phyloP scores from a whole-genome alignment of 2,329 filamentous ascomycete genomes.

The Purpureocillium lavendulum region DNA sequence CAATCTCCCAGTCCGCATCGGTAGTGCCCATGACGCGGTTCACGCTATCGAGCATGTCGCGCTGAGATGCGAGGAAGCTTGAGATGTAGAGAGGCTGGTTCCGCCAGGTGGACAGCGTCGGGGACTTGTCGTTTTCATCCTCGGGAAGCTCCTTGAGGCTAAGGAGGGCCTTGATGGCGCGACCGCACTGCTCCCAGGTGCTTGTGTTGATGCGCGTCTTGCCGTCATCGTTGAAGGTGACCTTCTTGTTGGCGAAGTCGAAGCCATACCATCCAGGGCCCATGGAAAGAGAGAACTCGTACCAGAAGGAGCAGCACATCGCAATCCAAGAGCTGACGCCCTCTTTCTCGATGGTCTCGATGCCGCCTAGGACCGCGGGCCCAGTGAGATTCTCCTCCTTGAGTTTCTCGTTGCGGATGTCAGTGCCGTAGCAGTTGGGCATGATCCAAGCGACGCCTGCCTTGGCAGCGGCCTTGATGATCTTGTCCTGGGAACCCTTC shows the following conservation, averaged over 20 bases:
- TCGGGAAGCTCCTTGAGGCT: constrained; percentile 36
- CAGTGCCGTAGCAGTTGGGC: constrained; percentile 35
- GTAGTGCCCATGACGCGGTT: constrained; percentile 48
- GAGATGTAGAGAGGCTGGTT: constrained; percentile 43
- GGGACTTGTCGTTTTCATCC: constrained; percentile 23
- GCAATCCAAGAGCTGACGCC: constrained; percentile 34
- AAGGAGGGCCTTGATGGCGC: constrained; percentile 42
- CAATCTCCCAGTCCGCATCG: constrained; percentile 53
- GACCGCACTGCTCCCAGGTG: constrained; percentile 51
- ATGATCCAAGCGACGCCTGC: constrained; percentile 43
- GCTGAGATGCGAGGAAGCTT: constrained; percentile 52
- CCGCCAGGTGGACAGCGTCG: constrained; percentile 25
- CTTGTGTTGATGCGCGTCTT: constrained; percentile 45
- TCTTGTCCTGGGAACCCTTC: constrained; percentile 30
- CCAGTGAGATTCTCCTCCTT: constrained; percentile 21
- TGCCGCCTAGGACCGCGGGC: constrained; percentile 10
- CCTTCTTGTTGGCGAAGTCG: constrained; percentile 31
- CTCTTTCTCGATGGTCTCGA: constrained; percentile 29
- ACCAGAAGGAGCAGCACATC: constrained; percentile 49
- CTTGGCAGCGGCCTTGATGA: constrained; percentile 40
- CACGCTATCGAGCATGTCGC: constrained; percentile 56
- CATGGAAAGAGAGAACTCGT: constrained; percentile 39
- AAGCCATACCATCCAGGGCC: constrained; percentile 36
- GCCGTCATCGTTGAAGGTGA: constrained; percentile 48
- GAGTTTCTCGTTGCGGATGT: constrained; percentile 18